Base-by-base conservation (phyloP, 305 asterid genomes). In the Solanum hybrid region DNA sequence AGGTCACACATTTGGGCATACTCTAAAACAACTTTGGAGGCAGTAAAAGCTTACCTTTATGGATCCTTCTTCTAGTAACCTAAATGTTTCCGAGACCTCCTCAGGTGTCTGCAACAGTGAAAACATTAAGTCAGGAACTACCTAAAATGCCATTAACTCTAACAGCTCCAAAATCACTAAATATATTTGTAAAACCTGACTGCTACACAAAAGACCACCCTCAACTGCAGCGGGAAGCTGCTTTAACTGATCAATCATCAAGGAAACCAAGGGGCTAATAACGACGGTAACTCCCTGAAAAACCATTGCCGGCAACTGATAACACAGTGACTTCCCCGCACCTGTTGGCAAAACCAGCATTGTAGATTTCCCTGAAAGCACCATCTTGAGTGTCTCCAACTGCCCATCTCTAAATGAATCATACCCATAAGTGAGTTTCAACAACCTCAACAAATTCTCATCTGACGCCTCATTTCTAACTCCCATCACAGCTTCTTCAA, bases 201-300 rank as follows among this genome's bases (percentile, higher is more conserved):
- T 96, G 93, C 99, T 95, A 89, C 93, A 94, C 88, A 97, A 91
- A 89, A 97, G 95, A 89, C 97, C 98, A 38, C 99, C 99, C 22
- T 85, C 94, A 92, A 97, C 93, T 80, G 94, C 92, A 37, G 97
- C 94, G 85, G 98, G 98, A 77, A 96, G 89, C 86, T 97, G 98
- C 92, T 94, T 96, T 89, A 97, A 97, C 92, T 97, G 99, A 96
- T 96, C 99, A 89, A 96, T 94, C 99, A 97, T 97, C 94, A 97
- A 94, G 87, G 99, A 95, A 69, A 97, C 95, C 89, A 97, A 93
- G 89, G 99, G 99, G 91, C 99, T 96, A 77, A 96, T 95, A 73
- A 97, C 99, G 35, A 97, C 93, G 2, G 98, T 96, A 88, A 95
- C 86, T 89, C 99, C 99, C 29, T 94, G 95, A 60, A 97, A 91